These are phyloP conservation scores for Kwoniella dejecticola DNA, from an alignment of 768 basidiomycete genomes.

Conservation along the genomic window DNA sequence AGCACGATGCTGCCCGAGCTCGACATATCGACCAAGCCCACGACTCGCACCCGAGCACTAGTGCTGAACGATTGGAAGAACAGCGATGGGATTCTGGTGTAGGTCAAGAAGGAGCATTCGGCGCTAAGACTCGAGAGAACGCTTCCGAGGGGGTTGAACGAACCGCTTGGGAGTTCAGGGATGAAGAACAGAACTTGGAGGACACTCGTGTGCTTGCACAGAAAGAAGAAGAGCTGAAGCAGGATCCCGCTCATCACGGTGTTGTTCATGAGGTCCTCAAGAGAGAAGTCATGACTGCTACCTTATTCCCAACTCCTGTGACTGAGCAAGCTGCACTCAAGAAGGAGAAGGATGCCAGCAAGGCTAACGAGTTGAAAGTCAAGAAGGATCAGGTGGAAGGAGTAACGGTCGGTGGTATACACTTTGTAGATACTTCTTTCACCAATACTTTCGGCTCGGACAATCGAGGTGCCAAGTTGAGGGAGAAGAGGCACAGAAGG, in stretches of 20 bases:
- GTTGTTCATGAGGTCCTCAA: conserved; percentile 19
- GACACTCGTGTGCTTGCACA: conserved; percentile 15
- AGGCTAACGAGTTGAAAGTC: not conserved
- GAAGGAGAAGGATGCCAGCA: conserved; percentile 13
- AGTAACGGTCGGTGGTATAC: conserved; percentile 20
- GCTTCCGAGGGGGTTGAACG: conserved; percentile 38
- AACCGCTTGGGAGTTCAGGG: conserved; percentile 50
- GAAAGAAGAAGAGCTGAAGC: conserved; percentile 22
- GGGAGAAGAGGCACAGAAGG: conserved; percentile 21
- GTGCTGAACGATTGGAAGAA: conserved; percentile 46
- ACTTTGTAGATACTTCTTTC: conserved; percentile 23
- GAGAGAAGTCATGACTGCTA: conserved; percentile 22
- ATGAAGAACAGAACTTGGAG: conserved; percentile 32
- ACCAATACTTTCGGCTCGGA: conserved; percentile 6
- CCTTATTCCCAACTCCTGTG: conserved; percentile 21
- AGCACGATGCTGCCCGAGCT: conserved; percentile 21
- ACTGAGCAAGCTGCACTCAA: conserved; percentile 17
- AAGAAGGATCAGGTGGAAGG: conserved; percentile 18
- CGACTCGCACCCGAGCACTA: conserved; percentile 30
- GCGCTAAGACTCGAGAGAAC: not conserved
- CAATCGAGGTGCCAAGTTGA: conserved; percentile 16
- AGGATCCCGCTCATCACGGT: conserved; percentile 21
- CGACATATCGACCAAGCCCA: conserved; percentile 25
- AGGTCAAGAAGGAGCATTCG: conserved; percentile 43
- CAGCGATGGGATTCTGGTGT: conserved; percentile 40